phyloP scores from a whole-genome alignment of 1,284 basidiomycete species.

The Malassezia dermatis region DNA sequence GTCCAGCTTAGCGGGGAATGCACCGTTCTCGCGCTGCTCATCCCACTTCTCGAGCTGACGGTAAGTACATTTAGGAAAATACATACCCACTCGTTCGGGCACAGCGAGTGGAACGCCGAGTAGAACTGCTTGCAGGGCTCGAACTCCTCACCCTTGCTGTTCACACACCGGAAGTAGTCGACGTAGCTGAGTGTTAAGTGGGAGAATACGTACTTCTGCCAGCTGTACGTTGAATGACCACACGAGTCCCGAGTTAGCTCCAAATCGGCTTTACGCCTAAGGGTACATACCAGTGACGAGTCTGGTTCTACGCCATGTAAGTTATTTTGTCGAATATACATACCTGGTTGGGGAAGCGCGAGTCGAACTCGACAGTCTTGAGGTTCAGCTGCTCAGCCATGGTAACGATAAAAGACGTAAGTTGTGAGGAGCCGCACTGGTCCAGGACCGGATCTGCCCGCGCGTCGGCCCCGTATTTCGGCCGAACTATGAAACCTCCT shows the following conservation, averaged over 20 bases:
- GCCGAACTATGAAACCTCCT: conserved; percentile 4
- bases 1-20: conserved; percentile 44
- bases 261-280: background rate
- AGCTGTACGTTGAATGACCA: conserved; percentile 17
- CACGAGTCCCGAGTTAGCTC: background rate
- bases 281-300: conserved; percentile 41
- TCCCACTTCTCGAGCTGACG: conserved; percentile 44
- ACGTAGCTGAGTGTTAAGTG: conserved; percentile 30
- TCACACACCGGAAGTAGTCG: conserved; percentile 90
- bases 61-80: background rate
- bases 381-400: conserved; percentile 35
- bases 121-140: conserved; percentile 98
- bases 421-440: background rate
- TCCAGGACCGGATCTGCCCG: conserved; percentile 9
- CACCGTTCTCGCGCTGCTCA: conserved; percentile 44
- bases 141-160: conserved; percentile 95
- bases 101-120: conserved; percentile 88
- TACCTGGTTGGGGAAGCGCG: conserved; percentile 46
- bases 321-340: conserved; percentile 1
- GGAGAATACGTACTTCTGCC: conserved; percentile 37
- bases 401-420: conserved; percentile 3
- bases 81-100: conserved; percentile 59
- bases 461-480: conserved; percentile 4
- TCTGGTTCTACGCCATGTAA: conserved; percentile 36
- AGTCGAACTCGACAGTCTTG: conserved; percentile 44